Evolutionary conservation across 2,329 filamentous ascomycete species (phyloP), one percentile per base, ranked within the genome.

Genomic region (Aaosphaeria pasadenensis): DNA sequence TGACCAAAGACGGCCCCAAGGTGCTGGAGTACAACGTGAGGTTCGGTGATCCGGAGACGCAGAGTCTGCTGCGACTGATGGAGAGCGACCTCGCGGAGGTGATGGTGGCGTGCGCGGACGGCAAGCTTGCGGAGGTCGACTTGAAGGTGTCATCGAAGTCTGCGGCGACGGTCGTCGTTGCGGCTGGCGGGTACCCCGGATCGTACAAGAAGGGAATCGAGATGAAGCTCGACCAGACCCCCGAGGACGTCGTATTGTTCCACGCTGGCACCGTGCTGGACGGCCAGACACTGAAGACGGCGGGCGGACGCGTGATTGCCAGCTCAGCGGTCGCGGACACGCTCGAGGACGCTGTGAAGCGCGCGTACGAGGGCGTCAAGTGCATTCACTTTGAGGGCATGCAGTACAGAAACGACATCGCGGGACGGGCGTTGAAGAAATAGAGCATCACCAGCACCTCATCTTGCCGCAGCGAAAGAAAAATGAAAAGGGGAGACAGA

Each of bases 351-450:
- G 94, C 94, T 0, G 89, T 97, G 1, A 82, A 86, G 60, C 87
- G 87, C 65, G 91, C 91, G n/a, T 99, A 99, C 69, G 80, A 84
- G 54, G 90, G 89, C 31, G 85, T 96, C 24, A 80, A 85, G 47
- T 79, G 82, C 45, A 91, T 96, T 62, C 78, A 87, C 49, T 96
- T 96, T 58, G 83, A 92, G 46, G 85, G 86, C 58, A 95, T 95
- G 85, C 91, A 95, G 73, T 96, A 84, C 77, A 83, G 92, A 58
- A 94, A 86, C 71, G 94, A 97, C 55, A 97, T 99, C 69, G 94
- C 90, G 2, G 71, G 70, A 5, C 63, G 74, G n/a, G 75, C 75
- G 5, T 55, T 78, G 58, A 70, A 56, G 50, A 64, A 63, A 54
- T 67, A 50, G 48, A 35, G 17, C 24, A 24, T 24, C 17, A 24